Percentiles rank a stretch among this genome's conserved stretches.
These are phyloP conservation scores for Aspergillus coremiiformis DNA, from an alignment of 495 filamentous ascomycete genomes.

Conservation along the genomic window DNA sequence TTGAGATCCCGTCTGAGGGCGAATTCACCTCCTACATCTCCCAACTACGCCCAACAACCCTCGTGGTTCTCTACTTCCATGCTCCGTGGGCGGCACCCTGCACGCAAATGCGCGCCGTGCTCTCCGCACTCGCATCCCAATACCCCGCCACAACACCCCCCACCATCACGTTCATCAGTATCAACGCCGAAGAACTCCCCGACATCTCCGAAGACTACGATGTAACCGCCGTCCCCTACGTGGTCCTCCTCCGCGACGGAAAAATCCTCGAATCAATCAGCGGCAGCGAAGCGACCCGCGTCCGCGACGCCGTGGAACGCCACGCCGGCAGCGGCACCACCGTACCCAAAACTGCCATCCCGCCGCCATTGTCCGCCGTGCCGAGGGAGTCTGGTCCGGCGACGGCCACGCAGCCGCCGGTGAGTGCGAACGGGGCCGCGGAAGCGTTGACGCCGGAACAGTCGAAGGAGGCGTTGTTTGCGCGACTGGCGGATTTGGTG, in stretches of 20 bases:
- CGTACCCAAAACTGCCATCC: slow-evolving; percentile 36
- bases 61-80: slow-evolving; percentile 85
- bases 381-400: slow-evolving; percentile 35
- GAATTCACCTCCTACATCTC: slow-evolving; percentile 60
- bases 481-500: slow-evolving; percentile 69
- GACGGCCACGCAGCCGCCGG: slow-evolving; percentile 31
- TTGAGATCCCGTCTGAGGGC: slow-evolving; percentile 60
- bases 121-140: slow-evolving; percentile 73
- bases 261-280: slow-evolving; percentile 71
- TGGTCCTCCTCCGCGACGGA: slow-evolving; percentile 68
- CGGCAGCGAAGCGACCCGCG: slow-evolving; percentile 77
- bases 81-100: slow-evolving; percentile 96
- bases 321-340: slow-evolving; percentile 47
- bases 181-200: slow-evolving; percentile 84
- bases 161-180: slow-evolving; percentile 68
- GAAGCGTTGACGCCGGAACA: slow-evolving; percentile 42
- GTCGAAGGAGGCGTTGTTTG: slow-evolving; percentile 69
- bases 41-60: slow-evolving; percentile 55
- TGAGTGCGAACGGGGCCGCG: slow-evolving; percentile 31
- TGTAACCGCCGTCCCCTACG: slow-evolving; percentile 86
- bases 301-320: slow-evolving; percentile 74
- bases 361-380: slow-evolving; percentile 44
- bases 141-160: slow-evolving; percentile 61
- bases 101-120: slow-evolving; percentile 83
- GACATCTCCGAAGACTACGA: slow-evolving; percentile 86